phyloP scores from a whole-genome alignment of 768 basidiomycete genomes.

The Termitomyces sp. region DNA sequence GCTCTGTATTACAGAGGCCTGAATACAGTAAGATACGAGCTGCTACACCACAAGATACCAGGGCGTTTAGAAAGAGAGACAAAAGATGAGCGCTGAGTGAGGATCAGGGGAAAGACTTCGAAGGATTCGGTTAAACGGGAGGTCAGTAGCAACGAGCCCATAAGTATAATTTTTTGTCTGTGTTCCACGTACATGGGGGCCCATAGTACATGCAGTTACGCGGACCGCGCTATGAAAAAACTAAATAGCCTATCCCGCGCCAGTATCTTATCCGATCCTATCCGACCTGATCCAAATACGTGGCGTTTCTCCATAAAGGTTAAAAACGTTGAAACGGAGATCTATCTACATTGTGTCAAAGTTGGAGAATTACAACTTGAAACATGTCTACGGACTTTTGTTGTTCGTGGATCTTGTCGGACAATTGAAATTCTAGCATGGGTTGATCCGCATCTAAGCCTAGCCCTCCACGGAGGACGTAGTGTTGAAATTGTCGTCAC shows the following conservation, averaged over 20 bases:
- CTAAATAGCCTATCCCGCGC: too few relatives aligned
- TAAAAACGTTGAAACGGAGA: too few relatives aligned
- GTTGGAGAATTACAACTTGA: not conserved
- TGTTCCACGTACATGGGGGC: not conserved
- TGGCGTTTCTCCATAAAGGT: too few relatives aligned
- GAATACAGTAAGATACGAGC: not conserved
- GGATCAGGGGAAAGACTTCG: not conserved
- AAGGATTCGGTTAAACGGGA: conserved; percentile 4
- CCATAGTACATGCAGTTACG: too few relatives aligned
- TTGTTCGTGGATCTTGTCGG: not conserved
- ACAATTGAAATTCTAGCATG: not conserved
- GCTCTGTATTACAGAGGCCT: not conserved
- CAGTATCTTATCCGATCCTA: too few relatives aligned
- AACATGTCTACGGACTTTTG: not conserved
- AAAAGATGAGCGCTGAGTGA: not conserved
- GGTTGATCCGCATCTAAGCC: not conserved
- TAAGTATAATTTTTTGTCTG: not conserved
- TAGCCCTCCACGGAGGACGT: too few relatives aligned
- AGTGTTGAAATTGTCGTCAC: too few relatives aligned
- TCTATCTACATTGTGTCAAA: not conserved
- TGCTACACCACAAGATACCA: not conserved
- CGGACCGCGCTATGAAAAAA: too few relatives aligned
- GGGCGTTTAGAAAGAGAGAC: not conserved
- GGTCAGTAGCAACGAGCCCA: conserved; percentile 11
- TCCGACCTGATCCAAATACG: too few relatives aligned